A percentile compares a stretch with the other conserved stretches of the same genome.
Evolutionary conservation across 345 rosid species (phyloP).

Genomic region (Carallia pectinifolia): DNA sequence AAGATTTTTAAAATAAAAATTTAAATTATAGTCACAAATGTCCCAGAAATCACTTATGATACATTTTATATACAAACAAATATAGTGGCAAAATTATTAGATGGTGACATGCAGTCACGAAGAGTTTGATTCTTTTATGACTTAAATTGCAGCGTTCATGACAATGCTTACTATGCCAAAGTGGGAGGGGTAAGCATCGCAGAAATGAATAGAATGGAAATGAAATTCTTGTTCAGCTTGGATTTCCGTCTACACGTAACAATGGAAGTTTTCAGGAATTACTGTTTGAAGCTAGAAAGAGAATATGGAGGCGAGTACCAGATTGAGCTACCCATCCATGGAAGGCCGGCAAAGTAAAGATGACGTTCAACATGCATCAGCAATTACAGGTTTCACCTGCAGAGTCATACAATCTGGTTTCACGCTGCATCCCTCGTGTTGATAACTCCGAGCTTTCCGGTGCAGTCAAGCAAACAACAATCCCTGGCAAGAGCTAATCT

Average conservation of each 20-base stretch:
- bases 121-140: too few species aligned
- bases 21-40: too few species aligned
- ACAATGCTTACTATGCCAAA: slow-evolving; percentile 45
- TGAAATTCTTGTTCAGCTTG: slow-evolving; percentile 38
- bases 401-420: slow-evolving; percentile 11
- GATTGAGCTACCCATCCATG: slow-evolving; percentile 4
- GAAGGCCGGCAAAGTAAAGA: slow-evolving; percentile 10
- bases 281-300: slow-evolving; percentile 29
- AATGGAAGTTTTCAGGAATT: slow-evolving; percentile 20
- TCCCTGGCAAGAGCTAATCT: background rate
- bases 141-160: slow-evolving; percentile 28
- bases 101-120: too few species aligned
- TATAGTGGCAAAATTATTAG: too few species aligned
- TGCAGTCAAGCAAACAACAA: background rate
- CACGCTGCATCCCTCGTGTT: too few species aligned
- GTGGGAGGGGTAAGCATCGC: slow-evolving; percentile 51
- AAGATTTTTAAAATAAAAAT: too few species aligned
- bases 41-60: too few species aligned
- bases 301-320: slow-evolving; percentile 11
- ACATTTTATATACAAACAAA: background rate
- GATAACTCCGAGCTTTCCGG: background rate
- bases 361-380: background rate
- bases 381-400: slow-evolving; percentile 5
- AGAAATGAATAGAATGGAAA: slow-evolving; percentile 50
- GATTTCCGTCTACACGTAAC: slow-evolving; percentile 44